Evolutionary conservation across 1,139 yeast genomes (phyloP), one percentile per base, ranked within the genome.

Genomic region (Yamadazyma spencermartinsiae): DNA sequence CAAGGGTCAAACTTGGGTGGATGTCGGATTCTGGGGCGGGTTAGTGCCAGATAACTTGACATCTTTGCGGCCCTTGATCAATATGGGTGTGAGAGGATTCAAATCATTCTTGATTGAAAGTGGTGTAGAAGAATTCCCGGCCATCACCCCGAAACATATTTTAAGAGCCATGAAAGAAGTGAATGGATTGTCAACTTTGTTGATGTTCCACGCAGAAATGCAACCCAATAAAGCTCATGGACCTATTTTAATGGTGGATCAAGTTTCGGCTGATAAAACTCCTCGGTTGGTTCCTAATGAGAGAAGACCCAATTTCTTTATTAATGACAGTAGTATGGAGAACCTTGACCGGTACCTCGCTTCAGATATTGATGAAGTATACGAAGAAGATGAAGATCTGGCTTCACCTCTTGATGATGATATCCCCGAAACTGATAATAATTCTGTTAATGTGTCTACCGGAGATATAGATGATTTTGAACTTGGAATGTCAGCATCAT

Each of bases 11-110:
- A 77, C 90, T 43, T 89, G 95, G 95, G 94, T 86, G 26, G 96
- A 90, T 55, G 89, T 86, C 10, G 97, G 89, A 0, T 89, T 90
- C 60, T 90, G 97, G 97, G 98, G 97, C 38, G 98, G 97, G 0
- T 66, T 89, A 46, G 76, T 90, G 27, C 98, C 97, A 4, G 75
- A 73, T 41, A 90, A 90, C 59, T 58, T 82, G 41, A 65, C 74
- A 10, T 81, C 86, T 48, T 69, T 89, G 48, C 68, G 75, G 17
- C 95, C 96, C 0, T 72, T 90, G 49, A 81, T 88, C 42, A 63
- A 79, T 41, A 82, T 86, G 54, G 97, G 97, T 33, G 96, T 89
- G 3, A 72, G 96, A 39, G 97, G 97, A 0, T 89, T 89, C 66
- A 89, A 89, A 58, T 92, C 95, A 25, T 90, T 90, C 53, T 65